phyloP scores from a whole-genome alignment of 768 basidiomycete genomes.

The Termitomyces sp. region DNA sequence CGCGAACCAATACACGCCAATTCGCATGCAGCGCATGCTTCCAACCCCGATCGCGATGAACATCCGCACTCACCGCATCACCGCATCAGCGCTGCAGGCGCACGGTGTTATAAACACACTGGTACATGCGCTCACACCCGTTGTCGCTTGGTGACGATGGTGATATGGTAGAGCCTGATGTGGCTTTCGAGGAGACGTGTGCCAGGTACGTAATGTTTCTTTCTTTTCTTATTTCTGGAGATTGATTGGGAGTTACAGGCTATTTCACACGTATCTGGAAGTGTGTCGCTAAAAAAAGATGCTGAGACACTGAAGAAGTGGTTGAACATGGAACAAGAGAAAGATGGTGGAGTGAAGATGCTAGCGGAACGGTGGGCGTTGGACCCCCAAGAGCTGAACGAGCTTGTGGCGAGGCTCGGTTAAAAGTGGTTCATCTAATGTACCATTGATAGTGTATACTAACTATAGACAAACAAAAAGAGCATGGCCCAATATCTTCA shows the following conservation, averaged over 20 bases:
- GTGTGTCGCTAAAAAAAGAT: not conserved
- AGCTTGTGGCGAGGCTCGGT: not conserved
- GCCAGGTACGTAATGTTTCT: conserved; percentile 35
- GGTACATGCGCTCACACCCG: conserved; percentile 50
- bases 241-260: not conserved
- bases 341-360: conserved; percentile 2
- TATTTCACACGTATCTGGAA: conserved; percentile 1
- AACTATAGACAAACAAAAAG: too few species aligned
- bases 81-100: conserved; percentile 43
- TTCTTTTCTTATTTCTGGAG: not conserved
- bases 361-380: conserved; percentile 5
- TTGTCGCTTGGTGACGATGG: conserved; percentile 66
- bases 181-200: conserved; percentile 62
- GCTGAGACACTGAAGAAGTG: not conserved
- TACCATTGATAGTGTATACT: too few species aligned
- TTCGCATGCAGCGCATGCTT: conserved; percentile 62
- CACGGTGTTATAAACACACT: conserved; percentile 45
- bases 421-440: not conserved
- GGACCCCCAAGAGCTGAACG: not conserved
- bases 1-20: conserved; percentile 54
- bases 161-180: conserved; percentile 50
- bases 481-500: conserved; percentile 50
- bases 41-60: conserved; percentile 49
- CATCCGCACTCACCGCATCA: conserved; percentile 40
- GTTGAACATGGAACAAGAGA: not conserved